These are phyloP conservation scores for Cystofilobasidium ferigula DNA, from an alignment of 768 basidiomycete genomes.

Conservation along the genomic window DNA sequence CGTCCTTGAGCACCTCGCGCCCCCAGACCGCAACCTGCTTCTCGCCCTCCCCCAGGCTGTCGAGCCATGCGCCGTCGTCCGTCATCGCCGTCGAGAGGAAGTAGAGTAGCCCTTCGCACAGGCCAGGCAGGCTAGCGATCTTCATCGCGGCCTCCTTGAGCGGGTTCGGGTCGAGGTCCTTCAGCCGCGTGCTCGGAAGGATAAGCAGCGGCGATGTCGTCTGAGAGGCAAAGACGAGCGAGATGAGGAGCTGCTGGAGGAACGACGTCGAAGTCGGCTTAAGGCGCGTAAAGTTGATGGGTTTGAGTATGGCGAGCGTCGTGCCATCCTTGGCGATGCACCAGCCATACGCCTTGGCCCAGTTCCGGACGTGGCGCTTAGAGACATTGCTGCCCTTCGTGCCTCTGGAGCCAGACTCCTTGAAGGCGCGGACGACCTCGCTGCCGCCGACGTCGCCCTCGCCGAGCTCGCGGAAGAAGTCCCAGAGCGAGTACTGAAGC, in stretches of 20 bases:
- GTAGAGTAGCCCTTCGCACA: slow-evolving; percentile 66
- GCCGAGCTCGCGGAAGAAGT: slow-evolving; percentile 83
- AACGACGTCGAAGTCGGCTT: slow-evolving; percentile 56
- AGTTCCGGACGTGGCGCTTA: slow-evolving; percentile 48
- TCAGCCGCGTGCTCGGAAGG: slow-evolving; percentile 32
- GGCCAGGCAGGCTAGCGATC: slow-evolving; percentile 51
- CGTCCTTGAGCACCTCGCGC: slow-evolving; percentile 54
- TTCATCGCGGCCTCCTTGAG: slow-evolving; percentile 74
- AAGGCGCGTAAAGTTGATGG: slow-evolving; percentile 71
- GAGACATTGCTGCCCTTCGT: slow-evolving; percentile 41
- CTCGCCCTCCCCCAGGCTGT: slow-evolving; percentile 39
- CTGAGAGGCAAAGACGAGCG: slow-evolving; percentile 66
- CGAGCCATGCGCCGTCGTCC: slow-evolving; percentile 32
- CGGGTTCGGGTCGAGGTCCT: slow-evolving; percentile 32
- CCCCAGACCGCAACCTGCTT: slow-evolving; percentile 54
- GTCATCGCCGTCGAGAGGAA: slow-evolving; percentile 44
- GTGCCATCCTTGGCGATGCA: slow-evolving; percentile 78
- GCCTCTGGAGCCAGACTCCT: slow-evolving; percentile 37
- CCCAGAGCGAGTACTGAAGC: slow-evolving; percentile 90
- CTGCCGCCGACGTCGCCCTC: slow-evolving; percentile 70
- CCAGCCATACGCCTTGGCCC: slow-evolving; percentile 82
- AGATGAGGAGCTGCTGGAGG: slow-evolving; percentile 56
- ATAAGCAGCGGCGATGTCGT: slow-evolving; percentile 53
- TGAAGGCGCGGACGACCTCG: slow-evolving; percentile 56
- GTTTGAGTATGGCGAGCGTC: slow-evolving; percentile 72